Percentiles rank a stretch among this genome's conserved stretches.
These are phyloP conservation scores for Russula earlei DNA, from an alignment of 768 basidiomycete genomes.

Conservation along the genomic window DNA sequence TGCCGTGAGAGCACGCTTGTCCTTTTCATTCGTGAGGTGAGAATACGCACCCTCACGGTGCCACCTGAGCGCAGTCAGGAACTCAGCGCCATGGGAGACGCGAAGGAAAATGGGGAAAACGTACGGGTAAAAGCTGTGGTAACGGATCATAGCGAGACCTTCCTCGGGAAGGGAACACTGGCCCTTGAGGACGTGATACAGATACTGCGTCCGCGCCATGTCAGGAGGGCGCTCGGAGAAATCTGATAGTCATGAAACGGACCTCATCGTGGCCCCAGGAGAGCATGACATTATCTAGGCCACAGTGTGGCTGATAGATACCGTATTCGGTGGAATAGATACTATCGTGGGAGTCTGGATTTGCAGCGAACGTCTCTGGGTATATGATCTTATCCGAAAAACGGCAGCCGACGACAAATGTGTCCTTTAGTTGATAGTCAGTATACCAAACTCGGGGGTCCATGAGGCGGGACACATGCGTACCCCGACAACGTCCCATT, in stretches of 20 bases:
- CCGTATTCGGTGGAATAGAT: conserved; percentile 66
- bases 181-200: conserved; percentile 75
- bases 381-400: conserved; percentile 81
- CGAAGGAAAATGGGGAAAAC: conserved; percentile 19
- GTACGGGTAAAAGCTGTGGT: conserved; percentile 88
- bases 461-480: conserved; percentile 20
- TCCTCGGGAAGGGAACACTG: conserved; percentile 75
- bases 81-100: not conserved
- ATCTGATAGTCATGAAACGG: conserved; percentile 22
- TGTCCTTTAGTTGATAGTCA: conserved; percentile 33
- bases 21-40: conserved; percentile 69
- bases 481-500: conserved; percentile 93
- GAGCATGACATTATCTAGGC: conserved; percentile 80
- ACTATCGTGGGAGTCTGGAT: conserved; percentile 56
- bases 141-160: conserved; percentile 85
- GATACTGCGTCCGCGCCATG: conserved; percentile 41
- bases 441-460: not conserved
- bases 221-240: not conserved
- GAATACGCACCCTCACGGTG: conserved; percentile 81
- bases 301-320: conserved; percentile 70
- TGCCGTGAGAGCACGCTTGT: conserved; percentile 53
- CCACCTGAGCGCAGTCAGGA: conserved; percentile 41
- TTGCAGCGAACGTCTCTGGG: conserved; percentile 64
- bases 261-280: conserved; percentile 92
- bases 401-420: conserved; percentile 76